phyloP scores from a whole-genome alignment of 352 stramenopile genomes.

The Globisporangium rhizosaccharum region DNA sequence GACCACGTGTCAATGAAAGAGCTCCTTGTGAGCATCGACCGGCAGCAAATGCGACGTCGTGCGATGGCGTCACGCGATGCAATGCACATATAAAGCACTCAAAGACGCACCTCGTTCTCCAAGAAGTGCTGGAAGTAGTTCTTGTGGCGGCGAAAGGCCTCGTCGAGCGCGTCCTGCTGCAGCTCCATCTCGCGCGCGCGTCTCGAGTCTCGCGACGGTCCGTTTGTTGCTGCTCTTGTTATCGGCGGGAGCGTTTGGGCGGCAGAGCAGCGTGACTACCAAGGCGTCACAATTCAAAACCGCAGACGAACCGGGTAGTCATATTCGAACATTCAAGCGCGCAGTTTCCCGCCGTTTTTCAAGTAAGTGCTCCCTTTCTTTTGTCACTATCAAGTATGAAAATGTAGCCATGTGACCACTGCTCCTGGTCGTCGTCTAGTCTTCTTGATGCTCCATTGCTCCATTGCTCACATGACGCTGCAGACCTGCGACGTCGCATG shows the following conservation, averaged over 20 bases:
- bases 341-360: slow-evolving; percentile 6
- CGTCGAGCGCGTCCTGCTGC: slow-evolving; percentile 79
- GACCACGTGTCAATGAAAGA: not conserved
- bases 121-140: slow-evolving; percentile 86
- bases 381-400: not conserved
- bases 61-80: not conserved
- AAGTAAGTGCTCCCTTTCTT: not conserved
- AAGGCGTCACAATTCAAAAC: not conserved
- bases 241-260: not conserved
- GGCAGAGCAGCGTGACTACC: slow-evolving; percentile 1
- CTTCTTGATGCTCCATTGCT: too few relatives aligned
- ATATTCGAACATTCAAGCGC: not conserved
- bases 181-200: slow-evolving; percentile 44
- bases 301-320: not conserved
- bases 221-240: not conserved
- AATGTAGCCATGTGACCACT: slow-evolving; percentile 6
- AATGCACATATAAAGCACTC: slow-evolving; percentile 1
- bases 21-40: not conserved
- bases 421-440: too few relatives aligned
- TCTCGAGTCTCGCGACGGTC: slow-evolving; percentile 1
- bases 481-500: slow-evolving; percentile 56
- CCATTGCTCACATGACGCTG: slow-evolving; percentile 42
- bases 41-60: not conserved
- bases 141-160: slow-evolving; percentile 83
- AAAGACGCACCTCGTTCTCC: slow-evolving; percentile 56